Base-by-base conservation (phyloP, 305 asterid species). In the Solanum hybrid region DNA sequence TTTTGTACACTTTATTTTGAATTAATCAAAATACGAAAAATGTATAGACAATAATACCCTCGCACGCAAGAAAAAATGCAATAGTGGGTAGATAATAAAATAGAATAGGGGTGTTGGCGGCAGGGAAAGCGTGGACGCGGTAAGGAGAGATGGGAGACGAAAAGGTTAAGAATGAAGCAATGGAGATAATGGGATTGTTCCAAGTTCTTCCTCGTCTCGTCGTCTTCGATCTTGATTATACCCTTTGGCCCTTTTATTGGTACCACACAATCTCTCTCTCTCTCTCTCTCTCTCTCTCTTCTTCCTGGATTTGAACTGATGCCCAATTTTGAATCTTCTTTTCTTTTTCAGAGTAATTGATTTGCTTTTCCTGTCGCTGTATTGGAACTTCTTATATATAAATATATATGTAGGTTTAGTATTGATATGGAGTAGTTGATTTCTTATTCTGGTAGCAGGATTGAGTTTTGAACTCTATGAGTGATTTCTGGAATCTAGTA, bases 161-260 rank as follows among this genome's bases (percentile, higher is more conserved):
- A 84, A 77, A 93, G 92, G 98, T 94, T 92, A 95, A 94, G 96
- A 92, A 93, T 88, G 99, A 97, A 88, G 98, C 99, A 2, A 91
- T 94, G 96, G 96, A 97, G 91, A 93, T 95, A 22, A 88, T 97
- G 87, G 96, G 93, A 89, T 26, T 92, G 88, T 96, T 93, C 87
- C 95, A 96, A 89, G 91, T 92, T 60, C 93, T 96, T 17, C 98
- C 98, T 94, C 97, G 94, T 80, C 92, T 93, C 31, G 91, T 93
- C 6, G 93, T 93, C 82, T 93, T 93, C 86, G 93, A 93, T 92
- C 94, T 93, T 73, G 94, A 93, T 85, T 93, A 93, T 89, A 93
- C 94, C 20, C 91, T 93, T 79, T 93, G 94, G 94, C 94, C 94
- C 87, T 96, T 94, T 92, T 95, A 95, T 92, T 96, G 99, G 98